Base-by-base conservation (phyloP, 306 rosid species). In the Cucurbita argyrosperma region DNA sequence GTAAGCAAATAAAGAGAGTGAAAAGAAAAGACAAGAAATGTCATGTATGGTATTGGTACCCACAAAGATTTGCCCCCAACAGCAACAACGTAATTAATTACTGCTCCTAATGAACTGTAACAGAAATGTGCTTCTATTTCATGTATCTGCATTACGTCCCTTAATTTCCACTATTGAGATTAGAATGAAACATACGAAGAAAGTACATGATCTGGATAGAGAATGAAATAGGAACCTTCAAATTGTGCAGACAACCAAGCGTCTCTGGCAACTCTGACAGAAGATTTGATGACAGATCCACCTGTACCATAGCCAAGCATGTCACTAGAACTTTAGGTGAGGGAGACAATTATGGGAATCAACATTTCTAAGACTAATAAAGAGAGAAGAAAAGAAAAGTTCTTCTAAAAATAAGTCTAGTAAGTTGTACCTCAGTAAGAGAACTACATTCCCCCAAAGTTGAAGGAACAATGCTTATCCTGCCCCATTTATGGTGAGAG, bases 221-320 rank as follows among this genome's bases (percentile, higher is more conserved):
- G 13, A 77, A 47, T 57, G 42, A 66, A 66, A 39, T 59, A 14
- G 46, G 23, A 67, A 91, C 97, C 98, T 94, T 94, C 83, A 94
- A 80, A 75, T 83, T 85, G 69, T 49, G 81, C 83, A 94, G 81
- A 83, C 73, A 80, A 72, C 90, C 82, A 78, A 88, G 76, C 71
- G 92, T 80, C 82, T 89, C 90, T 8, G 98, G 97, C 88, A 94
- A 85, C 67, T 84, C 84, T 8, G 87, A 82, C 54, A 90, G 83
- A 76, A 87, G 82, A 85, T 94, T 94, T 51, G 94, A 90, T 45
- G 98, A 86, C 64, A 94, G 80, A 80, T 90, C 96, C 80, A 86
- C 87, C 97, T 94, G 85, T 39, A 46, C 71, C 65, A 62, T 16
- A 67, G 76, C 80, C 70, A 76, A 70, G 15, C 51, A 40, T 9